A percentile compares a stretch with the other conserved stretches of the same genome.
These are phyloP conservation scores for Xerocomellus chrysenteron DNA, from an alignment of 768 basidiomycete species.

Conservation along the genomic window DNA sequence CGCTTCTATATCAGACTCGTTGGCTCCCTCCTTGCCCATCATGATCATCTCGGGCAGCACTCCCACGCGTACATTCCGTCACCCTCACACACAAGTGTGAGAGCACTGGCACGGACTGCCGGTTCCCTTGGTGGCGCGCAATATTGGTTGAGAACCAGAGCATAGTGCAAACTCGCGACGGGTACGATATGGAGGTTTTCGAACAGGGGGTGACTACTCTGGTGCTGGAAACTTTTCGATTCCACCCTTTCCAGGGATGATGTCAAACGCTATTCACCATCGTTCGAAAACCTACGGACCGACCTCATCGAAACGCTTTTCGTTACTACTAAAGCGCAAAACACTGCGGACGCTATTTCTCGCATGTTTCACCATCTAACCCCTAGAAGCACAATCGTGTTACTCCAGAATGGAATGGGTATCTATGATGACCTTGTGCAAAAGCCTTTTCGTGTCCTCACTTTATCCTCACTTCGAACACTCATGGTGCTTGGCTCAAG, in stretches of 20 bases:
- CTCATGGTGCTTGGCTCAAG: slow-evolving; percentile 72
- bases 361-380: slow-evolving; percentile 63
- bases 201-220: slow-evolving; percentile 23
- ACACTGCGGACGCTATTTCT: slow-evolving; percentile 56
- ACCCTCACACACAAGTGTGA: slow-evolving; percentile 65
- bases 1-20: slow-evolving; percentile 78
- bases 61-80: slow-evolving; percentile 53
- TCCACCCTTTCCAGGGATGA: slow-evolving; percentile 12
- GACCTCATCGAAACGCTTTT: slow-evolving; percentile 71
- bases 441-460: slow-evolving; percentile 77
- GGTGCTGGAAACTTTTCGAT: slow-evolving; percentile 19
- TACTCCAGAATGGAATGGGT: slow-evolving; percentile 96
- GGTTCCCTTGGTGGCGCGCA: slow-evolving; percentile 31
- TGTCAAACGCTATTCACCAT: slow-evolving; percentile 15
- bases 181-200: slow-evolving; percentile 54
- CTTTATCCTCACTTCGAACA: slow-evolving; percentile 81
- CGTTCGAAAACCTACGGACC: slow-evolving; percentile 15
- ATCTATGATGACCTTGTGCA: slow-evolving; percentile 75
- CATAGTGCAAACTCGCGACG: slow-evolving; percentile 38
- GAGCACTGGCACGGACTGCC: slow-evolving; percentile 30
- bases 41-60: slow-evolving; percentile 56
- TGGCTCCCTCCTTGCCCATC: slow-evolving; percentile 77
- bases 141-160: slow-evolving; percentile 55
- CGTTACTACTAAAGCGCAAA: slow-evolving; percentile 77
- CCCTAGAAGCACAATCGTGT: slow-evolving; percentile 73